A percentile compares a stretch with the other conserved stretches of the same genome.
Evolutionary conservation across 257 asterid species (phyloP).

Genomic region (Ilex asprella): DNA sequence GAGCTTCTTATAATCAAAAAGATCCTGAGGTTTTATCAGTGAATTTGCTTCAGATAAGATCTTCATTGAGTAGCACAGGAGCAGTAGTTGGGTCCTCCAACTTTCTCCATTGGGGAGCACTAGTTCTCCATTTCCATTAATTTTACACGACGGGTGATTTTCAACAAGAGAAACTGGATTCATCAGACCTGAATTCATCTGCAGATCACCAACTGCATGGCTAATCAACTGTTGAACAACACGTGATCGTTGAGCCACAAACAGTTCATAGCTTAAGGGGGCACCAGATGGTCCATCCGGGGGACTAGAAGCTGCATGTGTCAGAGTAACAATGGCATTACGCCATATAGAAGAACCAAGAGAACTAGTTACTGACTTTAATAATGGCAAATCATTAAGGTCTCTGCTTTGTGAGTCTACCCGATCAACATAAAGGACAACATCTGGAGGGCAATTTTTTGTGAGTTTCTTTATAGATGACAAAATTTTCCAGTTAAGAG

Average conservation of each 20-base stretch:
- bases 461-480: constrained; percentile 50
- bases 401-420: constrained; percentile 38
- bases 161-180: constrained; percentile 57
- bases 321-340: constrained; percentile 46
- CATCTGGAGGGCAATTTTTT: constrained; percentile 60
- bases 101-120: constrained; percentile 33
- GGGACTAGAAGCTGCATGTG: constrained; percentile 64
- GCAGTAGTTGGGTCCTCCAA: constrained; percentile 55
- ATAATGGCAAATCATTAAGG: constrained; percentile 46
- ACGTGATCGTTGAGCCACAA: constrained; percentile 36
- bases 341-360: constrained; percentile 76
- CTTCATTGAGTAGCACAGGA: constrained; percentile 60
- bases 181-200: constrained; percentile 15
- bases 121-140: constrained; percentile 20
- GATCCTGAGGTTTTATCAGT: constrained; percentile 12
- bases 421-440: constrained; percentile 71
- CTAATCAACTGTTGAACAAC: constrained; percentile 41
- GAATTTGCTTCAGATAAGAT: constrained; percentile 46
- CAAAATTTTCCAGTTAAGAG: constrained; percentile 40
- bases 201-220: constrained; percentile 26
- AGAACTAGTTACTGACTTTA: constrained; percentile 38
- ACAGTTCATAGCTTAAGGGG: constrained; percentile 40
- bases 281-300: constrained; percentile 55
- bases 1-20: constrained; percentile 4
- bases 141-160: constrained; percentile 25